Base-by-base conservation (phyloP, 2,329 filamentous ascomycete species). In the Hypoxylon sp. region DNA sequence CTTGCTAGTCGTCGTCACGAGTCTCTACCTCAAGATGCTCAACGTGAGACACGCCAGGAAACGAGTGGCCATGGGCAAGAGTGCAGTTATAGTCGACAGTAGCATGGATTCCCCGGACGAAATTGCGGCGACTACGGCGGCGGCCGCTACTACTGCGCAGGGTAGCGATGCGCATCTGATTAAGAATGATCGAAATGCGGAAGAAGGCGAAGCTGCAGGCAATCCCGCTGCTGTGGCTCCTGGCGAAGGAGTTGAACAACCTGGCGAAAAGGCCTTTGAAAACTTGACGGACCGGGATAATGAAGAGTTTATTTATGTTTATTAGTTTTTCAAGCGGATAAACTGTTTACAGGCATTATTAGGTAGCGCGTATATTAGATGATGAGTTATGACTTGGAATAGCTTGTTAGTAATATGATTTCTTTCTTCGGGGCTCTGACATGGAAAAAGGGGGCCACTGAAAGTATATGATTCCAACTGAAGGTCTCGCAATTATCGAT, bases 271-370 rank as follows among this genome's bases (percentile, higher is more conserved):
- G 57, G 76, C 78, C 1, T 81, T 82, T 61, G 78, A 79, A 38
- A 84, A 88, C 63, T 67, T 79, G 12, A 86, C 82, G 11, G 83
- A 86, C 64, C 67, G 81, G 60, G 72, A 80, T 67, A 86, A 86
- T 55, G 82, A 86, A 61, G 82, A 86, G 53, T 87, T 87, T 61
- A 74, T 86, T 5, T 87, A 82, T 67, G 75, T 86, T 2, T 82
- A 74, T 40, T 79, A 64, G n/a, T n/a, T n/a, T n/a, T n/a, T n/a
- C n/a, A n/a, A n/a, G n/a, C n/a, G n/a, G n/a, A n/a, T n/a, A n/a
- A n/a, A n/a, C n/a, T n/a, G n/a, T n/a, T n/a, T n/a, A n/a, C n/a
- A n/a, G n/a, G n/a, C n/a, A n/a, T n/a, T n/a, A n/a, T n/a, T n/a
- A n/a, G n/a, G n/a, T n/a, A n/a, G n/a, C n/a, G n/a, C n/a, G n/a